Base-by-base conservation (phyloP, 2,329 filamentous ascomycete genomes). In the Diplodia scrobiculata region DNA sequence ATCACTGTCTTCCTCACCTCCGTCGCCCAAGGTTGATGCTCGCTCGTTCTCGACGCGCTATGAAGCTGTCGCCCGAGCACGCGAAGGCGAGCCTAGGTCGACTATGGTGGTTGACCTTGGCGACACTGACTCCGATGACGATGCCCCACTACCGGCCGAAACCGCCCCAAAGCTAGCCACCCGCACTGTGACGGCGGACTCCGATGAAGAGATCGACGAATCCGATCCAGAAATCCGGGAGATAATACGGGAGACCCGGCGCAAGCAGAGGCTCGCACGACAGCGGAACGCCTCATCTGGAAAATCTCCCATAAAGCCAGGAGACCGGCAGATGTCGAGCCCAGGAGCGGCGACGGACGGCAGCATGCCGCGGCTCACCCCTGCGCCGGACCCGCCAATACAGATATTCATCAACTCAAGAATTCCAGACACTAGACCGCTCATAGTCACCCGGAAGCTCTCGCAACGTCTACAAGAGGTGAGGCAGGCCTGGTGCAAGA, bases 381-480 rank as follows among this genome's bases (percentile, higher is more conserved):
- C 32, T 65, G 47, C 70, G 68, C 66, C 77, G 19, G 84, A 88
- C 68, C 79, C 83, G 0, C 72, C 84, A 13, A 82, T 91, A 48
- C 80, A 85, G 66, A 84, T 94, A 27, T 79, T 92, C 36, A 86
- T 97, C 68, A 84, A 83, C 0, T 91, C 92, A 0, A 77, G 81
- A 2, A 83, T 97, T 5, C 81, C 84, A 0, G 81, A 82, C 52
- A 85, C 89, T 0, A 84, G 79, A 27, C 78, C 85, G 9, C 74
- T 92, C 34, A 80, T 91, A 45, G 83, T 91, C 62, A 87, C 84
- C 59, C 86, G 90, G 47, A 87, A 86, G 70, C 82, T 91, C 67
- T 86, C 85, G 38, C 90, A 91, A 72, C 81, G 84, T 2, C 80
- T 97, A 5, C 84, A 85, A 68, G 80, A 89, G 66, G 86, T 93